Conservation (phyloP, 2,329 filamentous ascomycete species). For the Monilinia aucupariae region DNA sequence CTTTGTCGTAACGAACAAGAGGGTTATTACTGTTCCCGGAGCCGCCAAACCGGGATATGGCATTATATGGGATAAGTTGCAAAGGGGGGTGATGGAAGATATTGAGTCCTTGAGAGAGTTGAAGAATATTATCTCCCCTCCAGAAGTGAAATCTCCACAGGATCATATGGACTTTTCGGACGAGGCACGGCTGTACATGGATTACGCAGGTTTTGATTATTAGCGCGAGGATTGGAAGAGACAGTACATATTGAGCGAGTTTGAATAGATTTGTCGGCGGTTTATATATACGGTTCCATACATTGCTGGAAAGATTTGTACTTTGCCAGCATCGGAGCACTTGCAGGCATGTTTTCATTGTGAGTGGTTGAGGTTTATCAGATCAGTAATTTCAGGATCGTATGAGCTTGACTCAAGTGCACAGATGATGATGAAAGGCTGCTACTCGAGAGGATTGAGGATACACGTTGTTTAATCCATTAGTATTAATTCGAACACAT, state of each 20-base stretch:
- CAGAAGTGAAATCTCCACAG: conserved; percentile 11
- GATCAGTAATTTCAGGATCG: too few relatives aligned
- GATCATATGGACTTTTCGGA: conserved; percentile 12
- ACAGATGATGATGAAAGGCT: too few relatives aligned
- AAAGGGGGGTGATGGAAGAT: conserved; percentile 36
- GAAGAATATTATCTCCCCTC: conserved; percentile 15
- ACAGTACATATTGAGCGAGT: neutral
- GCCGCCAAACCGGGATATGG: conserved; percentile 36
- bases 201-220: conserved; percentile 13
- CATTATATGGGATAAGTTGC: conserved; percentile 38
- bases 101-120: conserved; percentile 31
- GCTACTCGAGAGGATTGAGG: too few relatives aligned
- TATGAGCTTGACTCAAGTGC: too few relatives aligned
- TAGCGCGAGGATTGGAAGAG: neutral
- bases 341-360: neutral
- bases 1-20: conserved; percentile 38
- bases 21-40: conserved; percentile 30
- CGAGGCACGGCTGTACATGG: conserved; percentile 14
- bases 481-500: too few relatives aligned
- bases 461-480: too few relatives aligned
- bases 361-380: too few relatives aligned
- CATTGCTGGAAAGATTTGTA: neutral
- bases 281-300: neutral
- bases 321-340: neutral
- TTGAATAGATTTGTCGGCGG: neutral